These are phyloP conservation scores for Jackrogersella minutella DNA, from an alignment of 495 filamentous ascomycete genomes.

Conservation along the genomic window DNA sequence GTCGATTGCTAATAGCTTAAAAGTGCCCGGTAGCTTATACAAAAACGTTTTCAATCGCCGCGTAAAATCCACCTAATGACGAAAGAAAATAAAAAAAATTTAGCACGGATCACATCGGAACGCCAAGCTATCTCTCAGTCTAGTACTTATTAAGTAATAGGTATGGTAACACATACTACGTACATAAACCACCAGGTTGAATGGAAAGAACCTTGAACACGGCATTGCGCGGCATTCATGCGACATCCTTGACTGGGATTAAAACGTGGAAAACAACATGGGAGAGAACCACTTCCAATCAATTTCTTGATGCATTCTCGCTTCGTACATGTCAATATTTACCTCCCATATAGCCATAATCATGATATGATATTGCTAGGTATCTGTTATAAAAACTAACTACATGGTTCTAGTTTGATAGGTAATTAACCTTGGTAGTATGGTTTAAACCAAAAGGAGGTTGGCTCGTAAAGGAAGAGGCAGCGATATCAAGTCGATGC, in stretches of 20 bases:
- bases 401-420: too few relatives aligned
- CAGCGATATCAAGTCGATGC: too few relatives aligned
- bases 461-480: too few relatives aligned
- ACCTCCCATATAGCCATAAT: background rate
- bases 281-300: conserved; percentile 14
- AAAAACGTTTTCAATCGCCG: background rate
- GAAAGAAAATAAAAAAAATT: background rate
- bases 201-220: background rate
- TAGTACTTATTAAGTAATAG: background rate
- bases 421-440: too few relatives aligned
- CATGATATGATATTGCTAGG: background rate
- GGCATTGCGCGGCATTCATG: conserved; percentile 15
- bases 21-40: background rate
- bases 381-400: too few relatives aligned
- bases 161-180: background rate
- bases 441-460: too few relatives aligned
- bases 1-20: background rate
- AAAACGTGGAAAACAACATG: conserved; percentile 38
- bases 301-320: conserved; percentile 15
- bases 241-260: conserved; percentile 25
- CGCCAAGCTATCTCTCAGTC: too few relatives aligned
- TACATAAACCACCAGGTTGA: conserved; percentile 4
- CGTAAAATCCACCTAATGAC: background rate
- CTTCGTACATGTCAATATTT: conserved; percentile 9
- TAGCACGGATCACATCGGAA: background rate